phyloP scores from a whole-genome alignment of 2,329 filamentous ascomycete species.

The Ascochyta clinopodiicola region DNA sequence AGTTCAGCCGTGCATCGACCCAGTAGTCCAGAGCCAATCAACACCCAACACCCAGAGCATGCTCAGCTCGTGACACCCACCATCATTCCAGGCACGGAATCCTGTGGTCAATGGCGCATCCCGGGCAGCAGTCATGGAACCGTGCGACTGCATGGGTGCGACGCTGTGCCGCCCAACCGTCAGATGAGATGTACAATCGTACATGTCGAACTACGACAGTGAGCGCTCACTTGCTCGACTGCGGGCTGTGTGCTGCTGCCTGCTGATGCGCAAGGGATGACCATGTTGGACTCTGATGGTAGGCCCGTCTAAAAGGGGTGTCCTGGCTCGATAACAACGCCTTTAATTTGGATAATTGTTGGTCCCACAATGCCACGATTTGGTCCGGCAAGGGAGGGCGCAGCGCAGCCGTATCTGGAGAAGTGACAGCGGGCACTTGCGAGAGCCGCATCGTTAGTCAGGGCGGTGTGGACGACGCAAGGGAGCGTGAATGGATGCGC shows the following conservation, averaged over 20 bases:
- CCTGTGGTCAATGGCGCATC: conserved; percentile 15
- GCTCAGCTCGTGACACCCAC: conserved; percentile 21
- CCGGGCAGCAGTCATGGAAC: conserved; percentile 8
- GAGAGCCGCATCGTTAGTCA: conserved; percentile 29
- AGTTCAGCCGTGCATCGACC: background rate
- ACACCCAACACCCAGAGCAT: background rate
- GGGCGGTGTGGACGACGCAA: conserved; percentile 15
- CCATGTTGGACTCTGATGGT: background rate
- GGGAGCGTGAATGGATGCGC: conserved; percentile 1
- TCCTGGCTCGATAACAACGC: conserved; percentile 20
- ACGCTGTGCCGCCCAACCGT: conserved; percentile 1
- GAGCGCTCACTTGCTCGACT: background rate
- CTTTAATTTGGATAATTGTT: conserved; percentile 23
- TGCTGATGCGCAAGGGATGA: conserved; percentile 1
- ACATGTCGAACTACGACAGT: conserved; percentile 1
- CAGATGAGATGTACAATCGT: conserved; percentile 1
- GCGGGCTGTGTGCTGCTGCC: conserved; percentile 2
- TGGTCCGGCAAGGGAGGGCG: conserved; percentile 18
- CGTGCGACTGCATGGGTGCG: conserved; percentile 7
- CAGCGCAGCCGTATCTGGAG: conserved; percentile 15
- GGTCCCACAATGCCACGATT: conserved; percentile 6
- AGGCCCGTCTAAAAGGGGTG: conserved; percentile 18
- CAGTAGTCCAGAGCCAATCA: conserved; percentile 7
- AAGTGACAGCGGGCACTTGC: conserved; percentile 26
- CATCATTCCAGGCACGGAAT: conserved; percentile 16